Evolutionary conservation across 2,329 filamentous ascomycete genomes (phyloP).

Genomic region (Ophiognomonia clavigignenti-juglandacearum): DNA sequence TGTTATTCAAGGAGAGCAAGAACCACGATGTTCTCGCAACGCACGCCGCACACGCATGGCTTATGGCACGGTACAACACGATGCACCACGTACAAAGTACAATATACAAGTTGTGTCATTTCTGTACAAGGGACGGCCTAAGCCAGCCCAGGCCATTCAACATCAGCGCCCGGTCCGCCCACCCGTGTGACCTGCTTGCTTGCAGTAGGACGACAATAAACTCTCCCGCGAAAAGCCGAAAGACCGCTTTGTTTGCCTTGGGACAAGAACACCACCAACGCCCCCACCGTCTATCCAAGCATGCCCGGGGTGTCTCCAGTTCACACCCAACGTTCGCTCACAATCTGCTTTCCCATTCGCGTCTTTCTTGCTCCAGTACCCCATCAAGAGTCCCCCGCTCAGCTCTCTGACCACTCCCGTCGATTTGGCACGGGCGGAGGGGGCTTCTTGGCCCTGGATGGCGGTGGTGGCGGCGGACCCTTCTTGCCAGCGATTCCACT

Average conservation of each 20-base stretch:
- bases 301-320: too few species aligned
- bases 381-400: background rate
- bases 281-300: too few species aligned
- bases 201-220: background rate
- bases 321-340: too few species aligned
- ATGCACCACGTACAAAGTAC: too few species aligned
- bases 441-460: constrained; percentile 48
- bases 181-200: background rate
- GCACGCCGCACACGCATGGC: too few species aligned
- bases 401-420: constrained; percentile 9
- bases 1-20: background rate
- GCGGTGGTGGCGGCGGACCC: constrained; percentile 41
- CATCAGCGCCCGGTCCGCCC: background rate
- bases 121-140: background rate
- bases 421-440: constrained; percentile 45
- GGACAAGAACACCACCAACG: too few species aligned
- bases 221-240: too few species aligned
- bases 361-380: background rate
- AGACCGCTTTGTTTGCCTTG: too few species aligned
- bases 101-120: background rate
- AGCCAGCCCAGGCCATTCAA: background rate
- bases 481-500: constrained; percentile 22
- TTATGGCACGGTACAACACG: too few species aligned
- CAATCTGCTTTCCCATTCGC: too few species aligned
- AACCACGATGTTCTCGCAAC: too few species aligned